Evolutionary conservation across 108 stramenopile genomes (phyloP).

Genomic region (Seminavis robusta): DNA sequence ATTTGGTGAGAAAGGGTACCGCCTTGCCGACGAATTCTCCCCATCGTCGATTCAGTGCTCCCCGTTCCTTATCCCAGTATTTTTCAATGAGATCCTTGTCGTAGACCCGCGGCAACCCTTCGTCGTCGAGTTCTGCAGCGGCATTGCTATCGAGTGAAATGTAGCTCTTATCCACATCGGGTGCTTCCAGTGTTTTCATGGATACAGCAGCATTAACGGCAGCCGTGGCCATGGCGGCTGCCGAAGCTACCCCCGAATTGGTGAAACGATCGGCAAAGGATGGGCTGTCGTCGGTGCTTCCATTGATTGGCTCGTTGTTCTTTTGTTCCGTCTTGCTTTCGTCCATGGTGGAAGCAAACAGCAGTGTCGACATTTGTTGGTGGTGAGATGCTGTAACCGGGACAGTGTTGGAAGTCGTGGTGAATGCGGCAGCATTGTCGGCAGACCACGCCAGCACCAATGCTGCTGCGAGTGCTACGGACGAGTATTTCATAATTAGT

Average conservation of each 20-base stretch:
- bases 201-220: conserved; percentile 90
- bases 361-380: too few relatives aligned
- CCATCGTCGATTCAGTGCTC: conserved; percentile 87
- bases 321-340: too few relatives aligned
- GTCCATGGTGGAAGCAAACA: too few relatives aligned
- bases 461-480: too few relatives aligned
- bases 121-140: conserved; percentile 57
- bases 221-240: conserved; percentile 86
- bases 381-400: too few relatives aligned
- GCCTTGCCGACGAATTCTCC: conserved; percentile 86
- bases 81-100: conserved; percentile 85
- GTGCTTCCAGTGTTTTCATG: conserved; percentile 78
- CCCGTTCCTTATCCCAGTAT: conserved; percentile 90
- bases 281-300: background rate
- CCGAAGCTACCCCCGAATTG: conserved; percentile 69
- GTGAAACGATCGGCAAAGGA: conserved; percentile 49
- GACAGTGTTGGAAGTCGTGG: too few relatives aligned
- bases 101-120: conserved; percentile 91
- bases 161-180: conserved; percentile 72
- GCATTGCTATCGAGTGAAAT: conserved; percentile 43
- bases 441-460: too few relatives aligned
- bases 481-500: too few relatives aligned
- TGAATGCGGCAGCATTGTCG: too few relatives aligned
- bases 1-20: conserved; percentile 80
- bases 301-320: background rate